These are phyloP conservation scores for Gleditsia sinensis DNA, from an alignment of 306 rosid species.

Conservation along the genomic window DNA sequence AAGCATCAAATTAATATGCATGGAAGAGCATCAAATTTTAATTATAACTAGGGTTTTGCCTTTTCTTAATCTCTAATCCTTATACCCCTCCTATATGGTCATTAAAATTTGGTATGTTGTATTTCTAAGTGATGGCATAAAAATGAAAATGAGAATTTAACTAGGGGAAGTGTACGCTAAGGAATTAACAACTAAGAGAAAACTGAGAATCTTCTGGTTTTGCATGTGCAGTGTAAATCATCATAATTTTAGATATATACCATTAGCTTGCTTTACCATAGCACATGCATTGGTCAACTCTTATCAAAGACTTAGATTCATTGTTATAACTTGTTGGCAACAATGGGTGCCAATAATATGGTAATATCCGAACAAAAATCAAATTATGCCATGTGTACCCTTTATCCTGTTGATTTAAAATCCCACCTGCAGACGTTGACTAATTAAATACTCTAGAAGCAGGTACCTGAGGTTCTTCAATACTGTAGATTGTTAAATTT, in stretches of 20 bases:
- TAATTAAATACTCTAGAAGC: slow-evolving; percentile 18
- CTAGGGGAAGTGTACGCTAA: no score
- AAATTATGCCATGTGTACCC: neutral
- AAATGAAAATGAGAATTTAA: neutral
- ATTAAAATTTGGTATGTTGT: neutral
- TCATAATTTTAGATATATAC: slow-evolving; percentile 6
- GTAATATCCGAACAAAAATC: neutral
- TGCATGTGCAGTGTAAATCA: slow-evolving; percentile 32
- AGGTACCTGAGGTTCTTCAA: no score
- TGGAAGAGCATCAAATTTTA: no score
- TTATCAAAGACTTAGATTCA: slow-evolving; percentile 19
- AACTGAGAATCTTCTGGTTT: slow-evolving; percentile 10
- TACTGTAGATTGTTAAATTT: neutral
- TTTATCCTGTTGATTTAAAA: slow-evolving; percentile 5
- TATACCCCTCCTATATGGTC: neutral
- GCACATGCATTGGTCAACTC: slow-evolving; percentile 53
- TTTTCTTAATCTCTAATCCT: neutral
- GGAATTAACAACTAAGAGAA: no score
- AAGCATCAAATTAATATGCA: slow-evolving; percentile 11
- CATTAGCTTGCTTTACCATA: slow-evolving; percentile 7
- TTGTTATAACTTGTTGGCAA: no score
- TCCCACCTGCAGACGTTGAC: slow-evolving; percentile 28
- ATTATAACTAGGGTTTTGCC: slow-evolving; percentile 11
- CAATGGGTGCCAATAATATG: neutral
- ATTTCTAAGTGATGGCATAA: neutral